Evolutionary conservation across 1,284 basidiomycete species (phyloP).

Genomic region (Leccinum ponderosum): DNA sequence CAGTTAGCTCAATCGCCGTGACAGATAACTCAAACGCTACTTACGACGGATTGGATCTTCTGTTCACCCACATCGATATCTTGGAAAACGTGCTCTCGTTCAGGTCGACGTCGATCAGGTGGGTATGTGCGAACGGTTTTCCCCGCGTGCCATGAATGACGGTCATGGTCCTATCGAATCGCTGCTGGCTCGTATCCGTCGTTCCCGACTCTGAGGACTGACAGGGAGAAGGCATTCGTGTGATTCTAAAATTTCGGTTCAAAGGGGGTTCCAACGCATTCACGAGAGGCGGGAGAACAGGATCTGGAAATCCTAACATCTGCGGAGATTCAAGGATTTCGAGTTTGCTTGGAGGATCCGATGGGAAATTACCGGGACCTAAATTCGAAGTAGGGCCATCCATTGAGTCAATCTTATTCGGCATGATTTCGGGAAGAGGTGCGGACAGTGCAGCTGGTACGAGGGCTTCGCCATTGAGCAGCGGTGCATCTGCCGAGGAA

Average conservation of each 20-base stretch:
- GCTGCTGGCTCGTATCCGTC: constrained; percentile 1
- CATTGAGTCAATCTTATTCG: constrained; percentile 2
- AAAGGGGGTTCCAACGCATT: constrained; percentile 17
- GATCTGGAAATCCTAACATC: constrained; percentile 1
- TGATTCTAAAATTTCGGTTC: constrained; percentile 19
- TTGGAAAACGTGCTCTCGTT: constrained; percentile 20
- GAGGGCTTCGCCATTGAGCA: background rate
- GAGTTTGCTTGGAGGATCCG: background rate
- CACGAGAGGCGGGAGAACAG: constrained; percentile 17
- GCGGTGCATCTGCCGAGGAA: background rate
- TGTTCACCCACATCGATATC: constrained; percentile 26
- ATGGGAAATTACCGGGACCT: background rate
- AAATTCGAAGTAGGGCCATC: background rate
- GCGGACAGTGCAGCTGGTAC: background rate
- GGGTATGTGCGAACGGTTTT: constrained; percentile 21
- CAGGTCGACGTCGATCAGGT: constrained; percentile 24
- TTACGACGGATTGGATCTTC: constrained; percentile 21
- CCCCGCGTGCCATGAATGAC: constrained; percentile 22
- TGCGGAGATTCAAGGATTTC: constrained; percentile 1
- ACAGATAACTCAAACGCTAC: constrained; percentile 11
- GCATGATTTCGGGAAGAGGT: background rate
- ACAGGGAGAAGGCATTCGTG: background rate
- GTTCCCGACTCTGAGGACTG: background rate
- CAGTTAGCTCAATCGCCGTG: background rate
- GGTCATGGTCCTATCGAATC: constrained; percentile 20